Percentiles rank a stretch among this genome's conserved stretches.
These are phyloP conservation scores for Escovopsis sp. DNA, from an alignment of 2,329 filamentous ascomycete species.

Conservation along the genomic window DNA sequence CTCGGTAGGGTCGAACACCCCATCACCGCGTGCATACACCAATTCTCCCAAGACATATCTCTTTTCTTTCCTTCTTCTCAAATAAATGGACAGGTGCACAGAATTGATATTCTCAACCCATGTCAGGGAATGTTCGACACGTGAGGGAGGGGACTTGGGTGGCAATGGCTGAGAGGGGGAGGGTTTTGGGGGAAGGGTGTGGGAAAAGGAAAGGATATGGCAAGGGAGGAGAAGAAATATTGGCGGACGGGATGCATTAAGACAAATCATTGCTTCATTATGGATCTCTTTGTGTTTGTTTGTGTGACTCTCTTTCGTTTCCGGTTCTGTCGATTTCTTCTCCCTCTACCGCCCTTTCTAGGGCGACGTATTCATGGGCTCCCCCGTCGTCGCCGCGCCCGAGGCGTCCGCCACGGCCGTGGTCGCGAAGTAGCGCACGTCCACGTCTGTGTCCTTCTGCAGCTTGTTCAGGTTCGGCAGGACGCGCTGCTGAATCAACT, in stretches of 20 bases:
- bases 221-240: not conserved
- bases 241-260: not conserved
- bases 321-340: no score
- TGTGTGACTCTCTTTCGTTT: no score
- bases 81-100: no score
- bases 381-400: slow-evolving; percentile 27
- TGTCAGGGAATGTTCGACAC: no score
- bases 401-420: slow-evolving; percentile 56
- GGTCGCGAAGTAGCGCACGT: slow-evolving; percentile 94
- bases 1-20: no score
- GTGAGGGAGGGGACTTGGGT: no score
- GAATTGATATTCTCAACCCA: no score
- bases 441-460: slow-evolving; percentile 93
- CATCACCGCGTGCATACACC: no score
- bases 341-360: slow-evolving; percentile 23
- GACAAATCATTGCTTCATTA: slow-evolving; percentile 39
- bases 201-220: not conserved
- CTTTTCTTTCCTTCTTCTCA: no score
- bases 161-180: no score
- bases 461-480: slow-evolving; percentile 86
- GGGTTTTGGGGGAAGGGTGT: no score
- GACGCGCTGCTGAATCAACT: slow-evolving; percentile 74
- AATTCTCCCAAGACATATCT: no score
- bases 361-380: slow-evolving; percentile 51
- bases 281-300: slow-evolving; percentile 14